These are phyloP conservation scores for Didymella lethalis DNA, from an alignment of 2,329 filamentous ascomycete species.

Conservation along the genomic window DNA sequence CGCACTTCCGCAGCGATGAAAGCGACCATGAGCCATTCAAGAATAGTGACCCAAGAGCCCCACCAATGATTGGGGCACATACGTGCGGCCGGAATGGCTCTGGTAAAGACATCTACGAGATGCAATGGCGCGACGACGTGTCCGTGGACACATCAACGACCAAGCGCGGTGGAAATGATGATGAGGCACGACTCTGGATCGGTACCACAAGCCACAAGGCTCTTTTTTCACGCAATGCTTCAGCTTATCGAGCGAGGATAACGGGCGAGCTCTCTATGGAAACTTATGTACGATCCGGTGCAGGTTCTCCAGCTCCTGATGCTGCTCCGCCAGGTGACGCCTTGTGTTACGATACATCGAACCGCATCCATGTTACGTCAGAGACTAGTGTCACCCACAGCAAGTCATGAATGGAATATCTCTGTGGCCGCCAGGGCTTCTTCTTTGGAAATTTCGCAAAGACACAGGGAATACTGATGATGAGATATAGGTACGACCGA, in stretches of 20 bases:
- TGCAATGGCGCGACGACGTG: not conserved
- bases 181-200: constrained; percentile 1
- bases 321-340: not conserved
- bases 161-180: not conserved
- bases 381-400: constrained; percentile 5
- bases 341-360: not conserved
- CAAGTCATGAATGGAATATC: not conserved
- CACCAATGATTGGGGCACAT: not conserved
- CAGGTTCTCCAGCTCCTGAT: not conserved
- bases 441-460: not conserved
- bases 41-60: not conserved
- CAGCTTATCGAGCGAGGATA: not conserved
- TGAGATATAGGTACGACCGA: not conserved
- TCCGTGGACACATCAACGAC: not conserved
- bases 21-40: constrained; percentile 1
- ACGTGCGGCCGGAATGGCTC: not conserved
- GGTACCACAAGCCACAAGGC: not conserved
- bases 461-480: not conserved
- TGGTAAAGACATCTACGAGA: not conserved
- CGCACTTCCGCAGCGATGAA: not conserved
- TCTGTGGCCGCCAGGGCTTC: not conserved
- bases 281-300: not conserved
- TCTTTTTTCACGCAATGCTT: not conserved
- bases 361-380: not conserved
- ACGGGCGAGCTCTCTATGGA: not conserved